Evolutionary conservation across 129 eudicot genomes (phyloP).

Genomic region (Flaveria brownii): DNA sequence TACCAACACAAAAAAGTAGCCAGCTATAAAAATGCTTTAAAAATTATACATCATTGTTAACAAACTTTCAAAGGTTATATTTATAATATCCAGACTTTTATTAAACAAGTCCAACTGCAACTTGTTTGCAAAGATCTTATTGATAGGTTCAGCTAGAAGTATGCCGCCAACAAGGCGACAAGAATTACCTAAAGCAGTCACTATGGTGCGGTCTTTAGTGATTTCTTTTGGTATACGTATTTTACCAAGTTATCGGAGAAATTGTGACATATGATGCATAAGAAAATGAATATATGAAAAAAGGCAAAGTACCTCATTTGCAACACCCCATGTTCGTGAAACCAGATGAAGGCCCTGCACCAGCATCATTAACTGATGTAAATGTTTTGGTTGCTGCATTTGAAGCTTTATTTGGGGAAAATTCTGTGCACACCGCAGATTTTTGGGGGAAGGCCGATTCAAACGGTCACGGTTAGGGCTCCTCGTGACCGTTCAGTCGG

Average conservation of each 20-base stretch:
- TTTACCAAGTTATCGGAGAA: neutral
- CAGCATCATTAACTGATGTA: conserved; percentile 31
- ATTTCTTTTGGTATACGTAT: neutral
- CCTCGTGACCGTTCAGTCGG: too few species aligned
- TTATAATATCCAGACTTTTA: neutral
- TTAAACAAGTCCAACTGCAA: neutral
- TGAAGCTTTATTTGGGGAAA: conserved; percentile 28
- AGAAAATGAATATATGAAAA: conserved; percentile 4
- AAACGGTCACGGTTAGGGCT: too few species aligned
- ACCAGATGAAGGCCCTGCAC: conserved; percentile 35
- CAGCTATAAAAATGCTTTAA: too few species aligned
- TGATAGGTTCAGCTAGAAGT: neutral
- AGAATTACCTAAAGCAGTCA: neutral
- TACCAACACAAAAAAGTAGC: too few species aligned
- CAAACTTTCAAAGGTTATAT: too few species aligned
- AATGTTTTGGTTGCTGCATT: conserved; percentile 32
- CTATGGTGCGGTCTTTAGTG: neutral
- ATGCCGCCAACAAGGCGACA: neutral
- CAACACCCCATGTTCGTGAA: conserved; percentile 31
- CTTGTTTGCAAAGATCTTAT: neutral
- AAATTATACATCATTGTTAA: too few species aligned
- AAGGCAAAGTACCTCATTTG: conserved; percentile 53
- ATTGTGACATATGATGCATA: neutral
- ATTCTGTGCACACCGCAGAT: too few species aligned
- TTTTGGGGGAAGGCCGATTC: too few species aligned